A percentile compares a stretch with the other conserved stretches of the same genome.
These are phyloP conservation scores for Jacaranda copaia DNA, from an alignment of 257 asterid species.

Conservation along the genomic window DNA sequence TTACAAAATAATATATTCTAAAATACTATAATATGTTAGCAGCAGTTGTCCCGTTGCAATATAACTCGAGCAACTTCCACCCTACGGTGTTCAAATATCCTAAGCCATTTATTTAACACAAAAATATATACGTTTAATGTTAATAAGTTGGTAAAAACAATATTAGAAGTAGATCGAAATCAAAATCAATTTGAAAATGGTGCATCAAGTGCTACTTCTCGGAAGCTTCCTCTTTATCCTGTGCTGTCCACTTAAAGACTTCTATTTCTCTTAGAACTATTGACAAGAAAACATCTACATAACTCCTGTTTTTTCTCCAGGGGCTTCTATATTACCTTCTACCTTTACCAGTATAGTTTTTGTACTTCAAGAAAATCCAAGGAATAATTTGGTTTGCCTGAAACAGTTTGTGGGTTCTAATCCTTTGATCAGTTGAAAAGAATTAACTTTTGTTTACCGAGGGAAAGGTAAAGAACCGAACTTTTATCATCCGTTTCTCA, in stretches of 20 bases:
- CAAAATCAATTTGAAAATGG: slow-evolving; percentile 11
- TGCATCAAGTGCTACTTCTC: slow-evolving; percentile 16
- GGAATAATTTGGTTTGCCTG: neutral
- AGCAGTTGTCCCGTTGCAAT: neutral
- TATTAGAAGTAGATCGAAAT: neutral
- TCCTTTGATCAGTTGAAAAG: neutral
- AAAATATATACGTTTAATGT: too few relatives aligned
- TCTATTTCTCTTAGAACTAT: neutral
- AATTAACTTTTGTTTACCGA: neutral
- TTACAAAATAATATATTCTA: neutral
- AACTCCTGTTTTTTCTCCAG: neutral
- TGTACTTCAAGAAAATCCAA: neutral
- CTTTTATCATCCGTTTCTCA: neutral
- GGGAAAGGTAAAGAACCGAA: neutral
- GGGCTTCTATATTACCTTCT: neutral
- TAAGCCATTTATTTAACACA: neutral
- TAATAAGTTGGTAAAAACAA: neutral
- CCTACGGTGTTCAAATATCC: neutral
- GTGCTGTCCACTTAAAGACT: neutral
- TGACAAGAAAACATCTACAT: neutral
- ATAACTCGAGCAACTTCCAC: neutral
- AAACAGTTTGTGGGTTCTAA: neutral
- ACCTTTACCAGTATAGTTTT: neutral
- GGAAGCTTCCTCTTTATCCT: slow-evolving; percentile 5
- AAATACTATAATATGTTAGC: neutral